Base-by-base conservation (phyloP, 2,329 filamentous ascomycete genomes). In the Cladosporium oxysporum region DNA sequence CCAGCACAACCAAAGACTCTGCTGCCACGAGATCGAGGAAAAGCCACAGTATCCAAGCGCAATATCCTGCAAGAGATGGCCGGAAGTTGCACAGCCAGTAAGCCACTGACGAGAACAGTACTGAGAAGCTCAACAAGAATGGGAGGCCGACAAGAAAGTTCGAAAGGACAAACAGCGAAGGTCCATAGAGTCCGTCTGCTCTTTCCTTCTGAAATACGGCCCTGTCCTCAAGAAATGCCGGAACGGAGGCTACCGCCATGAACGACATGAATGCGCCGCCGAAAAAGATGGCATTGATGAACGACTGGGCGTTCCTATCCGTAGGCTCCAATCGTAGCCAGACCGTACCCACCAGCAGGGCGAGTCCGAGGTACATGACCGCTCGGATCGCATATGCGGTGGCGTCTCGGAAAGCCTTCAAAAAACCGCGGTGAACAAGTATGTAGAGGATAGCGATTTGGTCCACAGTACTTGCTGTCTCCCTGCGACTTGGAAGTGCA, bases 331-430 rank as follows among this genome's bases (percentile, higher is more conserved):
- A 82, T 6, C 92, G 87, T 16, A 96, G 80, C 88, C 91, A 96
- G 14, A 96, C 90, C 0, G 92, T 96, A 5, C 92, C 92, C 89
- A 94, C 93, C 85, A 95, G 89, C 71, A 95, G 86, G 1, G 91
- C 91, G 16, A 95, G 83, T 78, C 86, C 87, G 67, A 89, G 83
- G 77, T 95, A 7, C 29, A 31, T 31, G 29, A 31, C 29, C 29
- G 29, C 29, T 31, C 29, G 29, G 29, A 31, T 31, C 29, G 29
- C 29, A 31, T 31, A 31, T 31, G 29, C 29, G 29, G 29, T 31
- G 8, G 29, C 29, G 29, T 31, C 29, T 31, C 29, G 29, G 8
- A 31, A 31, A 31, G 29, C 29, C 29, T 31, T 31, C 29, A 31
- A 10, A 31, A 31, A 31, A 31, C 29, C 29, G 29, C 29, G 29